Evolutionary conservation across 31 red algal species (phyloP).

Genomic region (Odonthalia washingtoniensis): DNA sequence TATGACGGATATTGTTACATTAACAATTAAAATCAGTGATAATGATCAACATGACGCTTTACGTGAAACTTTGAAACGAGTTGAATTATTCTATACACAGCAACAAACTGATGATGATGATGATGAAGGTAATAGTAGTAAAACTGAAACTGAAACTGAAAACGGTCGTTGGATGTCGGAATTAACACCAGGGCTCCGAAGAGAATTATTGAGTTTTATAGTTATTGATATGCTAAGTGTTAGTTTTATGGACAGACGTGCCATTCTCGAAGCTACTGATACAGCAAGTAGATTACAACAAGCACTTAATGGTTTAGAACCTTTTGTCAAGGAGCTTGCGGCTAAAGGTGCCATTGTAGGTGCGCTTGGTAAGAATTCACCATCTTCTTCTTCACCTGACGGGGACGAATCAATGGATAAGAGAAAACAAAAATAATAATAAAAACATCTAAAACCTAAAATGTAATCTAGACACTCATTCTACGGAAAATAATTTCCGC

Average conservation of each 20-base stretch:
- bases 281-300: constrained; percentile 30
- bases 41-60: constrained; percentile 36
- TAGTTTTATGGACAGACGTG: constrained; percentile 58
- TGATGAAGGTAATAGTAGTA: constrained; percentile 11
- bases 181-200: constrained; percentile 37
- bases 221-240: constrained; percentile 54
- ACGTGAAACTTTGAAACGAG: constrained; percentile 39
- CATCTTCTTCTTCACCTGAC: neutral
- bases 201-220: constrained; percentile 58
- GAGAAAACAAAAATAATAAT: neutral
- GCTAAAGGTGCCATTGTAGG: constrained; percentile 59
- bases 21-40: constrained; percentile 57
- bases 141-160: neutral
- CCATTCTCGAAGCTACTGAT: constrained; percentile 43
- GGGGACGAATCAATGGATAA: neutral
- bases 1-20: constrained; percentile 50
- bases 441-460: neutral
- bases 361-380: constrained; percentile 39
- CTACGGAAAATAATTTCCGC: too few relatives aligned
- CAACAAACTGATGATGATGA: neutral
- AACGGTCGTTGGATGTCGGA: constrained; percentile 48
- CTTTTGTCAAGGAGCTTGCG: constrained; percentile 63
- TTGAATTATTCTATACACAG: constrained; percentile 41
- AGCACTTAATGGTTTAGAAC: constrained; percentile 43
- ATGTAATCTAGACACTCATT: too few relatives aligned